These are phyloP conservation scores for Trebouxia sp. DNA, from an alignment of 139 green algal genomes.

Conservation along the genomic window DNA sequence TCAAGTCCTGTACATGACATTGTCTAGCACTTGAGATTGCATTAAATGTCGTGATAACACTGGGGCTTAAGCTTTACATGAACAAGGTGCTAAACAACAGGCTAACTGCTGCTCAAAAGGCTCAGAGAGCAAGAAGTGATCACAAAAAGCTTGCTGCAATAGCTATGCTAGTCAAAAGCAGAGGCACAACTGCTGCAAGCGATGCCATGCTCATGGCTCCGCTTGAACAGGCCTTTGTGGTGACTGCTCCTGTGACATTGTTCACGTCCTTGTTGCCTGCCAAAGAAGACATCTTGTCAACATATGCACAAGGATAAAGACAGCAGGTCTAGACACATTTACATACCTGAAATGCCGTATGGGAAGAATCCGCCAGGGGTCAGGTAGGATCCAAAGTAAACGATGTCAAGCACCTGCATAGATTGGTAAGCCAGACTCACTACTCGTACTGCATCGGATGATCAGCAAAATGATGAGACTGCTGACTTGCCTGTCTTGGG, in stretches of 20 bases:
- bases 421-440: too few species aligned
- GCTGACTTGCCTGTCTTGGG: background rate
- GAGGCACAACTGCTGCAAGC: background rate
- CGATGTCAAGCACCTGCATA: background rate
- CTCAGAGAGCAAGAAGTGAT: background rate
- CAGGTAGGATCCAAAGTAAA: background rate
- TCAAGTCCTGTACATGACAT: too few species aligned
- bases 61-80: too few species aligned
- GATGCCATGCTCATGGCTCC: background rate
- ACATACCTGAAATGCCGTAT: background rate
- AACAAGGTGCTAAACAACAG: too few species aligned
- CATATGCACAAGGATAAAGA: background rate
- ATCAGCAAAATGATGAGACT: too few species aligned
- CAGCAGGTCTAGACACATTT: background rate
- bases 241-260: background rate
- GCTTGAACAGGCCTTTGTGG: background rate
- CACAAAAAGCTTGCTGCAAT: background rate
- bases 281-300: background rate
- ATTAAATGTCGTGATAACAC: too few species aligned
- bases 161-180: background rate
- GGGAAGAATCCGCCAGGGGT: background rate
- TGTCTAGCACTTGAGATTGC: too few species aligned
- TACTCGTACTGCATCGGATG: too few species aligned
- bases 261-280: background rate
- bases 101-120: too few species aligned